phyloP scores from a whole-genome alignment of 1,139 yeast species.

The Geotrichum macrosporum region DNA sequence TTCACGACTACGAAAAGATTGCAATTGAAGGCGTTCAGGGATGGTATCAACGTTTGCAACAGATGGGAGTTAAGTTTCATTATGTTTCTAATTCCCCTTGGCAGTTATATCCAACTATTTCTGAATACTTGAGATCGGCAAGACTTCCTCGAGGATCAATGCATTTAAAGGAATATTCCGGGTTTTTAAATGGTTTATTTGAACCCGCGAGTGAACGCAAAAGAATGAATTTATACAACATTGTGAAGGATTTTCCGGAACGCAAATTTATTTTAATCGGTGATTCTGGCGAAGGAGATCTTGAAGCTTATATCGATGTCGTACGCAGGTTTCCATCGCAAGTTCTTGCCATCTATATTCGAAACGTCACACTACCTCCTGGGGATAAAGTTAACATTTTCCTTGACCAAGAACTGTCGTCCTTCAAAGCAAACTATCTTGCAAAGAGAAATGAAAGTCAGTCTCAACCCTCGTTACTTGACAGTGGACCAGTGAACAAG shows the following conservation, averaged over 20 bases:
- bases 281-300: constrained; percentile 92
- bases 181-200: constrained; percentile 73
- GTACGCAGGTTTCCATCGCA: constrained; percentile 59
- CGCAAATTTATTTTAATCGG: constrained; percentile 82
- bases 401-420: not conserved
- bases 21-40: constrained; percentile 65
- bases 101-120: constrained; percentile 68
- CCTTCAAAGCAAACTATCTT: not conserved
- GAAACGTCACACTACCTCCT: constrained; percentile 58
- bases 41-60: constrained; percentile 54
- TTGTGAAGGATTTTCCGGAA: constrained; percentile 70
- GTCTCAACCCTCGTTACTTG: not conserved
- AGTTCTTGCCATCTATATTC: constrained; percentile 69
- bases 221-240: constrained; percentile 55
- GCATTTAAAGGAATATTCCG: constrained; percentile 80
- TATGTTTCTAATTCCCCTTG: constrained; percentile 96
- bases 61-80: constrained; percentile 57
- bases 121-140: constrained; percentile 52
- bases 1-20: constrained; percentile 61
- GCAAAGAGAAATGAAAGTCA: not conserved
- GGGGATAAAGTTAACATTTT: constrained; percentile 25
- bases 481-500: not conserved
- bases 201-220: constrained; percentile 86
- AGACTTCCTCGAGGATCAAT: constrained; percentile 71
- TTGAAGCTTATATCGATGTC: constrained; percentile 81